Evolutionary conservation across 192 early-diverging fungal genomes (phyloP).

Genomic region (Chytriomyces hyalinus): DNA sequence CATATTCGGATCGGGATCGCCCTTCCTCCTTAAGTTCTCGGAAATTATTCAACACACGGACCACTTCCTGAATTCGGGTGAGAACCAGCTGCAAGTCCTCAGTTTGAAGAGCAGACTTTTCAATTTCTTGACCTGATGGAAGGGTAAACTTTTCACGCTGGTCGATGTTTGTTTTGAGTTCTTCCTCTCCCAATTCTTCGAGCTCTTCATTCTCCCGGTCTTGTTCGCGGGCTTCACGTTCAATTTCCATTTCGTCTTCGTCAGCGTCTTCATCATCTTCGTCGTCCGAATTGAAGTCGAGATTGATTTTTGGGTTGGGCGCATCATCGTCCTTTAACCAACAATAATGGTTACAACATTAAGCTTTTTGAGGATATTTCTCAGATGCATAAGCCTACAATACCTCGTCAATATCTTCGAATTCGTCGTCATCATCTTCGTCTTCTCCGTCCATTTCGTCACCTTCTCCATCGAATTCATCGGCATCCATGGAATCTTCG

Average conservation of each 20-base stretch:
- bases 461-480: conserved; percentile 15
- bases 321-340: conserved; percentile 9
- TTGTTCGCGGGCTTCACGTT: conserved; percentile 72
- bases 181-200: conserved; percentile 72
- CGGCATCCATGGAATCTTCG: conserved; percentile 35
- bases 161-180: conserved; percentile 77
- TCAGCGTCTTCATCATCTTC: conserved; percentile 55
- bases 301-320: conserved; percentile 34
- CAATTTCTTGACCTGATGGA: conserved; percentile 65
- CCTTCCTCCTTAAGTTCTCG: conserved; percentile 76
- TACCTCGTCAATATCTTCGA: conserved; percentile 7
- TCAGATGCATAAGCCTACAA: too few species aligned
- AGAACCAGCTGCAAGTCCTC: conserved; percentile 78
- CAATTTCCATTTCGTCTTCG: conserved; percentile 65
- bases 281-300: conserved; percentile 40
- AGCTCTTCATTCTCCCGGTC: conserved; percentile 67
- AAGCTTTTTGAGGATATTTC: too few species aligned
- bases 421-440: conserved; percentile 33
- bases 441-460: conserved; percentile 45
- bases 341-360: conserved; percentile 27
- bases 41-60: conserved; percentile 90
- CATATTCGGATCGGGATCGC: conserved; percentile 82
- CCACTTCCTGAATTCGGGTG: conserved; percentile 88
- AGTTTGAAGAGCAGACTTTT: conserved; percentile 65
- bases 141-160: conserved; percentile 71